A percentile compares a stretch with the other conserved stretches of the same genome.
These are phyloP conservation scores for Pseudoturritis turrita DNA, from an alignment of 345 rosid genomes.

Conservation along the genomic window DNA sequence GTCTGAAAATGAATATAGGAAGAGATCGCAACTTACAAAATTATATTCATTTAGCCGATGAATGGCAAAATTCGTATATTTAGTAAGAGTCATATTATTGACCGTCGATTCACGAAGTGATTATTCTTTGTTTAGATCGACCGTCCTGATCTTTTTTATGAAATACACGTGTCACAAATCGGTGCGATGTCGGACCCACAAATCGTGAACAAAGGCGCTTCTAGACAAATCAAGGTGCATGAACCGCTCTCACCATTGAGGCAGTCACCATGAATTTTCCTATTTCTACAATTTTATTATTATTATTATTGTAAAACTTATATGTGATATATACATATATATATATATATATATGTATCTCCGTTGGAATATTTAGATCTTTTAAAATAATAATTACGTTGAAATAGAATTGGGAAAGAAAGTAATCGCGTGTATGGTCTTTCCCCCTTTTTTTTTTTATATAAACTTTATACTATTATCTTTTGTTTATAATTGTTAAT, in stretches of 20 bases:
- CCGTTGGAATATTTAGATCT: no score
- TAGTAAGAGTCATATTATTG: constrained; percentile 17
- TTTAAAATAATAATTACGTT: background rate
- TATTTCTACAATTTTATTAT: background rate
- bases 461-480: background rate
- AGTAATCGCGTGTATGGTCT: background rate
- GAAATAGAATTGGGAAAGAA: background rate
- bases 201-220: background rate
- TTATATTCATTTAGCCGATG: background rate
- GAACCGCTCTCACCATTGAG: constrained; percentile 23
- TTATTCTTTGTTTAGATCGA: background rate
- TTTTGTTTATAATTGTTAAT: background rate
- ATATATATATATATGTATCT: no score
- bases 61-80: background rate
- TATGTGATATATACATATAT: no score
- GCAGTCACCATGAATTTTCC: constrained; percentile 8
- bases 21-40: background rate
- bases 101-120: constrained; percentile 19
- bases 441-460: background rate
- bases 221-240: constrained; percentile 30
- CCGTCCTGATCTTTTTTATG: background rate
- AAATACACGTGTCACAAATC: background rate
- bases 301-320: background rate
- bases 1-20: background rate
- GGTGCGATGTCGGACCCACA: constrained; percentile 4